phyloP scores from a whole-genome alignment of 208 protist species.

The Acanthamoeba royreba region DNA sequence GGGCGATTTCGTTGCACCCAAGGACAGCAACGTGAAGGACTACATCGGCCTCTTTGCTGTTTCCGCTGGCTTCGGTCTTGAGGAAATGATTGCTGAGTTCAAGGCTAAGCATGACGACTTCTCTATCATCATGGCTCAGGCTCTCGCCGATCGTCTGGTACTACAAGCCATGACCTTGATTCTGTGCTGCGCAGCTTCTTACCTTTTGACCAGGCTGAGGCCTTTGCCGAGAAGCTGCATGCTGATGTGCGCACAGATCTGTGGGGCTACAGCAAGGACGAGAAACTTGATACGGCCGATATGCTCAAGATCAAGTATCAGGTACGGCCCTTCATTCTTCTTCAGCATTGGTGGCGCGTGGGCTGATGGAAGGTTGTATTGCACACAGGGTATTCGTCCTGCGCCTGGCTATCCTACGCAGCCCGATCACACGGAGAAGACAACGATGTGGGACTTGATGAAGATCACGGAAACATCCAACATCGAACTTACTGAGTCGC shows the following conservation, averaged over 20 bases:
- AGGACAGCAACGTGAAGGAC: conserved; percentile 79
- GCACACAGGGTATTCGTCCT: conserved; percentile 89
- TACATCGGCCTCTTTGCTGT: conserved; percentile 92
- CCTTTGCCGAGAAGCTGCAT: conserved; percentile 88
- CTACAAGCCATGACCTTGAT: neutral
- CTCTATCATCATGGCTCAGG: conserved; percentile 91
- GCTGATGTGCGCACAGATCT: conserved; percentile 85
- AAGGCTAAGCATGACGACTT: conserved; percentile 91
- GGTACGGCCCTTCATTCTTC: conserved; percentile 11
- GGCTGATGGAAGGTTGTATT: neutral
- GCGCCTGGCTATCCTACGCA: conserved; percentile 95
- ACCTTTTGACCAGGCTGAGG: conserved; percentile 71
- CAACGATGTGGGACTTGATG: conserved; percentile 86
- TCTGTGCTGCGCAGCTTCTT: neutral
- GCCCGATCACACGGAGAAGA: conserved; percentile 96
- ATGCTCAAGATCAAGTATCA: conserved; percentile 92
- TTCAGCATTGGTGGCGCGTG: neutral
- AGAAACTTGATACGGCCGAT: conserved; percentile 84
- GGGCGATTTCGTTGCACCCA: conserved; percentile 92
- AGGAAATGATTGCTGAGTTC: conserved; percentile 82
- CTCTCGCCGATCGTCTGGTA: conserved; percentile 88
- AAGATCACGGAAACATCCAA: conserved; percentile 54
- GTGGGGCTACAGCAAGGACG: conserved; percentile 90
- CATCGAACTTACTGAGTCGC: conserved; percentile 90
- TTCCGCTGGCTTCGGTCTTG: conserved; percentile 86